Percentiles rank a stretch among this genome's conserved stretches.
phyloP scores from a whole-genome alignment of 345 rosid genomes.

The Murraya koenigii region DNA sequence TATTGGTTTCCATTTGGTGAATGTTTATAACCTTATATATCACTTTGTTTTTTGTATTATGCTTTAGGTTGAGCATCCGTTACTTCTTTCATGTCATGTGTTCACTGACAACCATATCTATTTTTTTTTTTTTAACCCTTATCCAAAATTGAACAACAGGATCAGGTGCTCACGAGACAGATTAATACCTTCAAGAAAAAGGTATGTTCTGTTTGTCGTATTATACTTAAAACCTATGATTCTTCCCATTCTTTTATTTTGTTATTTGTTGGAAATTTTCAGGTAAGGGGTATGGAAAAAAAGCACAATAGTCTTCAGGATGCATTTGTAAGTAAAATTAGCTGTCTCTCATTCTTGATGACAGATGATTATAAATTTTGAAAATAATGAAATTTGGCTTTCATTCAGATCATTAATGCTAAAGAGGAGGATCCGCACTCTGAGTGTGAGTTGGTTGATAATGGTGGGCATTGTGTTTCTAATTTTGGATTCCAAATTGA shows the following conservation, averaged over 20 bases:
- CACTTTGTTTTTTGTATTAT: background rate
- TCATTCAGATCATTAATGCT: slow-evolving; percentile 25
- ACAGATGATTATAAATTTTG: background rate
- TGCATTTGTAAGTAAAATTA: slow-evolving; percentile 39
- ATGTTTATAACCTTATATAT: background rate
- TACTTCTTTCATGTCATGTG: background rate
- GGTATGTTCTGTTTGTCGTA: slow-evolving; percentile 29
- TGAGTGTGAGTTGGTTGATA: slow-evolving; percentile 48
- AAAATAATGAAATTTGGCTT: background rate
- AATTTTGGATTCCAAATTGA: slow-evolving; percentile 44
- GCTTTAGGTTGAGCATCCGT: background rate
- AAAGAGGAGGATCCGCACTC: slow-evolving; percentile 62
- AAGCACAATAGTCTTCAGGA: slow-evolving; percentile 46
- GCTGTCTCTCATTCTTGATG: background rate
- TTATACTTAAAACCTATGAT: background rate
- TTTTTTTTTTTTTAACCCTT: background rate
- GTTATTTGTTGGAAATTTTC: background rate
- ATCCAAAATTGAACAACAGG: slow-evolving; percentile 26
- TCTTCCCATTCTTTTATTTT: background rate
- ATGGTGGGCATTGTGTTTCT: slow-evolving; percentile 47
- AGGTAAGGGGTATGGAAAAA: slow-evolving; percentile 48
- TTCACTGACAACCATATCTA: background rate
- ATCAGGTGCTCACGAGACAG: slow-evolving; percentile 40
- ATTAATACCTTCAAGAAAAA: slow-evolving; percentile 63
- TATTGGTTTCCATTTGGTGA: too few species aligned